These are phyloP conservation scores for Wickerhamiella bombiphila DNA, from an alignment of 805 yeast species.

Conservation along the genomic window DNA sequence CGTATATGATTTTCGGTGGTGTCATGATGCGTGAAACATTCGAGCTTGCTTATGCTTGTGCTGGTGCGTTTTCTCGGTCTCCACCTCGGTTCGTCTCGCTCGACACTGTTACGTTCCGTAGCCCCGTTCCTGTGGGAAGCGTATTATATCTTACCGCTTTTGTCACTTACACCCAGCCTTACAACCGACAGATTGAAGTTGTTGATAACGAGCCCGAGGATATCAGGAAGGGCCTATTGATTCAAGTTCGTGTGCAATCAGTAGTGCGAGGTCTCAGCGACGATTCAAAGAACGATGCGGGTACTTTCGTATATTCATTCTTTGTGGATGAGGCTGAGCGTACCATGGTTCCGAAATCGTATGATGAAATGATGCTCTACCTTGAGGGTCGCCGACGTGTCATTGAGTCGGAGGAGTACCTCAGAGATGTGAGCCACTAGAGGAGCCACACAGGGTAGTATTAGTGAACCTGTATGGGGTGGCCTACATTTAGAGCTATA, in stretches of 20 bases:
- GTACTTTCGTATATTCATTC: constrained; percentile 78
- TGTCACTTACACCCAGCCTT: constrained; percentile 74
- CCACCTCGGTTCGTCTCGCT: constrained; percentile 80
- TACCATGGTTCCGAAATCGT: constrained; percentile 73
- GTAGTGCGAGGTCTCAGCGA: constrained; percentile 54
- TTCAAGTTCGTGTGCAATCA: constrained; percentile 83
- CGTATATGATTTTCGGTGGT: constrained; percentile 92
- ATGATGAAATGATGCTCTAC: constrained; percentile 83
- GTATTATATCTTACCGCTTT: constrained; percentile 71
- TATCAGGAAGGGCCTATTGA: constrained; percentile 47
- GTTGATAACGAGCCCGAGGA: constrained; percentile 13
- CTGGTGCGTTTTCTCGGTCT: constrained; percentile 75
- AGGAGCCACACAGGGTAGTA: too few relatives aligned
- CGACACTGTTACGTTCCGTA: constrained; percentile 81
- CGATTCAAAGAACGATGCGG: constrained; percentile 52
- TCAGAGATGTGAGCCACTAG: constrained; percentile 7
- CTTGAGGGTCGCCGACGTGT: constrained; percentile 87
- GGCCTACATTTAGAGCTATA: too few relatives aligned
- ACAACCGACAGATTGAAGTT: constrained; percentile 26
- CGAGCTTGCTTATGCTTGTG: constrained; percentile 84
- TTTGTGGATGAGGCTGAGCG: constrained; percentile 41
- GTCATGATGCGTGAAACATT: constrained; percentile 82
- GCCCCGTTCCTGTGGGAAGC: constrained; percentile 93
- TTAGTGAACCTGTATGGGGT: too few relatives aligned
- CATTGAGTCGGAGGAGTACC: constrained; percentile 46